phyloP scores from a whole-genome alignment of 139 green algal genomes.

The Chlamydomonas applanata region DNA sequence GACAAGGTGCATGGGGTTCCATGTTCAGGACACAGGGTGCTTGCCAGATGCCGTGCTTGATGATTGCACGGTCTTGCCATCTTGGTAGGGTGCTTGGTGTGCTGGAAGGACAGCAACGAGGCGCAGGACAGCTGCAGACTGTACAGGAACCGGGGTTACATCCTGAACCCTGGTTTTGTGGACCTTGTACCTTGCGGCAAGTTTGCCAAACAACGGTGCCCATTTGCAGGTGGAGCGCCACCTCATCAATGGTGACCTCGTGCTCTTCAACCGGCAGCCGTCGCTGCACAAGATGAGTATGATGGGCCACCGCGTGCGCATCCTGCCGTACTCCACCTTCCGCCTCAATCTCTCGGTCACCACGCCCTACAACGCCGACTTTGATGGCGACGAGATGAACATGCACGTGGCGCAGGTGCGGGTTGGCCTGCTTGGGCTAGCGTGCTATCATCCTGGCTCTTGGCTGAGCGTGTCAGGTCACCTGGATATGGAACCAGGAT shows the following conservation, averaged over 20 bases:
- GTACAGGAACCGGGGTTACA: too few relatives aligned
- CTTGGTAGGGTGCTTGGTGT: too few relatives aligned
- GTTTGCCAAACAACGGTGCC: neutral
- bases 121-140: too few relatives aligned
- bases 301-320: conserved; percentile 84
- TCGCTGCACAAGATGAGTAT: conserved; percentile 99
- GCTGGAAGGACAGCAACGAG: too few relatives aligned
- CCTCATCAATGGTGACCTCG: conserved; percentile 91
- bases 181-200: neutral
- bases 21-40: too few relatives aligned
- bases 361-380: conserved; percentile 99
- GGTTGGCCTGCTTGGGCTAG: too few relatives aligned
- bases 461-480: too few relatives aligned
- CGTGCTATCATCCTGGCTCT: too few relatives aligned
- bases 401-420: conserved; percentile 94
- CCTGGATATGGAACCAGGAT: too few relatives aligned
- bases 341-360: conserved; percentile 77
- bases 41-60: too few relatives aligned
- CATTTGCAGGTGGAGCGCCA: conserved; percentile 89
- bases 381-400: conserved; percentile 99
- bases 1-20: too few relatives aligned
- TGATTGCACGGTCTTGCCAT: too few relatives aligned
- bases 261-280: conserved; percentile 99
- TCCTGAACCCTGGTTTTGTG: neutral
- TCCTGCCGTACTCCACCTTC: conserved; percentile 93